Percentiles rank a stretch among this genome's conserved stretches.
phyloP scores from a whole-genome alignment of 768 basidiomycete genomes.

The Chalciporus sphaerocephalus region DNA sequence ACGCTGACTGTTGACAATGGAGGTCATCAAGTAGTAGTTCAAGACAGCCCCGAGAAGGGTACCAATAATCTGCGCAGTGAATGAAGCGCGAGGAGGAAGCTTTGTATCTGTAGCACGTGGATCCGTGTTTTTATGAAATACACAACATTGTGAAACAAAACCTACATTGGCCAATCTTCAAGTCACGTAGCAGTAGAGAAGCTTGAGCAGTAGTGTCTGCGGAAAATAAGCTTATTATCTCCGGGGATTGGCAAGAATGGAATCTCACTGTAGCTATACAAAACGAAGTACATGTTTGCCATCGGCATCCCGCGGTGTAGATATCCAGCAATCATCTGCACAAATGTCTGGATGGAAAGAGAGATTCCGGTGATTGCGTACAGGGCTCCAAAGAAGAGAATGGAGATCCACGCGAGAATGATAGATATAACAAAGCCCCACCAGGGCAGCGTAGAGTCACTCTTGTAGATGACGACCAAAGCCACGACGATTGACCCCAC shows the following conservation, averaged over 20 bases:
- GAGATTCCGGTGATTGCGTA: conserved; percentile 43
- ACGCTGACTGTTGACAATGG: conserved; percentile 48
- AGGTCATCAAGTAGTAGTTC: conserved; percentile 54
- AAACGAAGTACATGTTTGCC: conserved; percentile 42
- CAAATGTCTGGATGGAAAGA: conserved; percentile 22
- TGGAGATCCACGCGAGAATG: conserved; percentile 44
- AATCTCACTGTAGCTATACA: conserved; percentile 44
- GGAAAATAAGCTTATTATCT: conserved; percentile 43
- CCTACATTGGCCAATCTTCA: conserved; percentile 40
- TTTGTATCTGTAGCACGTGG: conserved; percentile 35
- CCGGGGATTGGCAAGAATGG: background rate
- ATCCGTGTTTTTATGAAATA: conserved; percentile 39
- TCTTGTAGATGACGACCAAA: conserved; percentile 51
- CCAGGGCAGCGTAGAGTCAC: conserved; percentile 54
- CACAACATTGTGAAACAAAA: background rate
- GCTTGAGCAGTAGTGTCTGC: conserved; percentile 50
- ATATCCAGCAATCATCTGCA: conserved; percentile 37
- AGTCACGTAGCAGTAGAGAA: conserved; percentile 49
- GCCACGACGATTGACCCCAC: conserved; percentile 42
- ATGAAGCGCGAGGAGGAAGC: conserved; percentile 61
- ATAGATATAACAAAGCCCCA: conserved; percentile 52
- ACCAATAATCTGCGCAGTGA: conserved; percentile 54
- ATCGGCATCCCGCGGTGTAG: conserved; percentile 36
- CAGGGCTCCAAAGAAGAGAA: conserved; percentile 52
- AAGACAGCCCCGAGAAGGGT: conserved; percentile 50